These are phyloP conservation scores for Fusarium begoniae DNA, from an alignment of 2,329 filamentous ascomycete genomes.

Conservation along the genomic window DNA sequence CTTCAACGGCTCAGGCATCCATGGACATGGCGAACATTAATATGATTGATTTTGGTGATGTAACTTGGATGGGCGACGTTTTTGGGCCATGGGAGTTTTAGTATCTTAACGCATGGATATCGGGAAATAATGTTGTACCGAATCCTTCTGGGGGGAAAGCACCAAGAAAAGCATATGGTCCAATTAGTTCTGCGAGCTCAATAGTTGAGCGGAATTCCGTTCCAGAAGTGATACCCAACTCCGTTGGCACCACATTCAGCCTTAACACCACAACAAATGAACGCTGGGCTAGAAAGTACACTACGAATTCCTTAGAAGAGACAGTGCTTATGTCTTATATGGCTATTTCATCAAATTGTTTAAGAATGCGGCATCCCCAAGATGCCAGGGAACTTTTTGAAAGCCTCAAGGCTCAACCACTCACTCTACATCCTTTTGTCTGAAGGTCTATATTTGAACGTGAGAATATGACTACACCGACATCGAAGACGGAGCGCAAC, in stretches of 20 bases:
- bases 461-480: constrained; percentile 4
- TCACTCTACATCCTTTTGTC: not conserved
- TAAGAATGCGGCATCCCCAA: constrained; percentile 17
- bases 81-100: constrained; percentile 51
- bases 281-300: constrained; percentile 2
- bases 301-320: not conserved
- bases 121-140: not conserved
- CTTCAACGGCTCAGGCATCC: constrained; percentile 11
- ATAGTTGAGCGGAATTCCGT: constrained; percentile 15
- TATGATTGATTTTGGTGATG: constrained; percentile 47
- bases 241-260: constrained; percentile 25
- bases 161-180: not conserved
- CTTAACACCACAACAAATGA: constrained; percentile 1
- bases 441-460: not conserved
- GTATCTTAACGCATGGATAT: not conserved
- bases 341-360: constrained; percentile 1
- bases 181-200: not conserved
- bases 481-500: not conserved
- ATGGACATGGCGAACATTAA: constrained; percentile 37
- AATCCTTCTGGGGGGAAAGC: not conserved
- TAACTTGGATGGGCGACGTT: constrained; percentile 51
- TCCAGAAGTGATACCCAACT: constrained; percentile 8
- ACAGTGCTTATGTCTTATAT: constrained; percentile 5
- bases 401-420: not conserved
- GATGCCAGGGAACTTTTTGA: not conserved